Conservation (phyloP, 345 rosid species). For the Isatis tinctoria region DNA sequence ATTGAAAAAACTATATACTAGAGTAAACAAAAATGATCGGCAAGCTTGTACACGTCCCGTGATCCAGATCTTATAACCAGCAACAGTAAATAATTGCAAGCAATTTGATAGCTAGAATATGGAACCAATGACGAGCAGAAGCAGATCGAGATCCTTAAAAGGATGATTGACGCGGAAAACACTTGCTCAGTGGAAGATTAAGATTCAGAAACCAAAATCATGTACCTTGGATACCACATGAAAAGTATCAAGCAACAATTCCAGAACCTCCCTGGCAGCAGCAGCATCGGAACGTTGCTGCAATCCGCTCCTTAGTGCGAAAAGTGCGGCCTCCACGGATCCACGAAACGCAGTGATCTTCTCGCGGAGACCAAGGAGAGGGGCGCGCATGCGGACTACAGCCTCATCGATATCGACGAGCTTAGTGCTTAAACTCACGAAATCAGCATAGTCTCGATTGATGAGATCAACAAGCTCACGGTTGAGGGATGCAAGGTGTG, state of each 20-base stretch:
- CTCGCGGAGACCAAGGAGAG: slow-evolving; percentile 80
- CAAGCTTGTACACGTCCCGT: background rate
- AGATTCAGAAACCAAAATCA: background rate
- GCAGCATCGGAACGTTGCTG: slow-evolving; percentile 96
- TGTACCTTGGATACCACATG: slow-evolving; percentile 95
- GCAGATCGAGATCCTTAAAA: background rate
- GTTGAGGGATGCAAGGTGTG: slow-evolving; percentile 83
- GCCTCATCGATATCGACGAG: slow-evolving; percentile 92
- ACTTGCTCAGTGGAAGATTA: background rate
- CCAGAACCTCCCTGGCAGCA: slow-evolving; percentile 78
- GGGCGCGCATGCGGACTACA: slow-evolving; percentile 96
- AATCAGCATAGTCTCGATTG: slow-evolving; percentile 97
- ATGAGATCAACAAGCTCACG: slow-evolving; percentile 94
- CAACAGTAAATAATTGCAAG: background rate
- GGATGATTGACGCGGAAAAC: background rate
- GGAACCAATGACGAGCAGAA: background rate
- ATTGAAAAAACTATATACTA: background rate
- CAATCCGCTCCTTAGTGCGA: slow-evolving; percentile 68
- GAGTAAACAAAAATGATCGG: background rate
- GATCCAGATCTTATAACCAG: slow-evolving; percentile 1
- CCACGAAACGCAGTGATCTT: slow-evolving; percentile 81
- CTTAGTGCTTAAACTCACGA: slow-evolving; percentile 91
- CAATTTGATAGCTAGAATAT: background rate
- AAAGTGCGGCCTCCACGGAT: slow-evolving; percentile 62
- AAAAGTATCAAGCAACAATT: slow-evolving; percentile 82